Percentiles rank a stretch among this genome's conserved stretches.
Conservation (phyloP, 1,284 basidiomycete genomes). For the Porogramme epimiltina region DNA sequence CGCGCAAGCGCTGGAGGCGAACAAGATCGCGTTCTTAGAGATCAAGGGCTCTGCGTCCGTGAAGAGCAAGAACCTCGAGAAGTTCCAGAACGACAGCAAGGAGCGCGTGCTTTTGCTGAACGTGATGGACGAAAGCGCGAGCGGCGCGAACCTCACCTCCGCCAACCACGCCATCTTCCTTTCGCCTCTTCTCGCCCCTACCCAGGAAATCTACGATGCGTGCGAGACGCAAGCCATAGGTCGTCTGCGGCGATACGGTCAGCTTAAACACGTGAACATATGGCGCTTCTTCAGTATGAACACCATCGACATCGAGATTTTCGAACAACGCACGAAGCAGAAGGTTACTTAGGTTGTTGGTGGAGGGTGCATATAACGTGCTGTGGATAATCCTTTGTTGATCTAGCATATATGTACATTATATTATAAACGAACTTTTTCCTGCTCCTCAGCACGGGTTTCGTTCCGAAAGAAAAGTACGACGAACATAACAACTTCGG, state of each 20-base stretch:
- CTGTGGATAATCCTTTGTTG: neutral
- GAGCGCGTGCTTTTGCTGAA: constrained; percentile 87
- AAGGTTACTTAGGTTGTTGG: constrained; percentile 26
- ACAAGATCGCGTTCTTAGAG: constrained; percentile 79
- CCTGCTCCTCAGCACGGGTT: too few species aligned
- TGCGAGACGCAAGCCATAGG: constrained; percentile 91
- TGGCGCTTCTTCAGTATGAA: constrained; percentile 81
- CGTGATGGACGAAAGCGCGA: constrained; percentile 92
- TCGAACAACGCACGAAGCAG: constrained; percentile 45
- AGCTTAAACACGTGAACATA: constrained; percentile 78
- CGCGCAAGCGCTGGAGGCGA: constrained; percentile 73
- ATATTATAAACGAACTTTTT: too few species aligned
- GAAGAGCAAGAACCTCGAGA: constrained; percentile 81
- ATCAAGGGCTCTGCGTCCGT: constrained; percentile 79
- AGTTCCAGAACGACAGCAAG: constrained; percentile 78
- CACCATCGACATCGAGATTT: constrained; percentile 88
- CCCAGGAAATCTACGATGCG: constrained; percentile 83
- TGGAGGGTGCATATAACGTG: too few species aligned
- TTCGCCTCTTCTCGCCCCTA: constrained; percentile 80
- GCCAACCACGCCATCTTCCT: constrained; percentile 97
- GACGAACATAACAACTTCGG: too few species aligned
- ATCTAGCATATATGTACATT: neutral
- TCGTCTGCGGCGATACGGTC: constrained; percentile 85
- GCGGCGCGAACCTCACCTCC: constrained; percentile 89
- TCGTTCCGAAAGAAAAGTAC: too few species aligned